Base-by-base conservation (phyloP, 1,139 yeast species). In the Taphrina deformans region DNA sequence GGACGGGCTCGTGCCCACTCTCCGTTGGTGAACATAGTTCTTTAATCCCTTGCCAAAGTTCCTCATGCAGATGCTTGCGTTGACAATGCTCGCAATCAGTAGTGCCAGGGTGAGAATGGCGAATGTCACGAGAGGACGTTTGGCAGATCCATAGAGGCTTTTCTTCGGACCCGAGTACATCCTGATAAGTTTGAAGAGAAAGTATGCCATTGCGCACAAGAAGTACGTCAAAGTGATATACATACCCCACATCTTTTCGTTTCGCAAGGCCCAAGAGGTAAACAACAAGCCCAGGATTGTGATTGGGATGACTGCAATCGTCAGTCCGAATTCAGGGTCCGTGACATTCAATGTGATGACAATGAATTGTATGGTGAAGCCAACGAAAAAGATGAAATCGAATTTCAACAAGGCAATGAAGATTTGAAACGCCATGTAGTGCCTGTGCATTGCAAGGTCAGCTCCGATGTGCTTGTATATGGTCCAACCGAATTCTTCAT, bases 401-500 rank as follows among this genome's bases (percentile, higher is more conserved):
- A 69, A 69, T 35, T 69, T 69, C 52, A 69, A 65, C 21, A 69
- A 60, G 4, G 70, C 66, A 53, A 68, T 58, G 62, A 69, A 67
- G 58, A 79, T 71, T 70, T 81, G 82, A 71, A 79, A 82, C 16
- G 75, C 71, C 55, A 77, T 73, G 70, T 79, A 80, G 69, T 80
- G 75, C 26, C 76, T 72, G 68, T 79, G 77, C 69, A 80, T 76
- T n/a, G 72, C 71, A 29, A 79, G 70, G 70, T 80, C 83, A 1
- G 83, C 85, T 1, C 86, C 85, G 59, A 82, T 79, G 65, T 79
- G 79, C 73, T 82, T 81, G 74, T 79, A 83, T 41, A 80, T 75
- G 68, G 79, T 76, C 85, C 85, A 82, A 66, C 79, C 79, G 66
- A 82, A 82, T 62, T 80, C 80, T 27, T 74, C 74, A 59, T 81